Evolutionary conservation across 108 stramenopile species (phyloP).

Genomic region (Epipyxis sp.): DNA sequence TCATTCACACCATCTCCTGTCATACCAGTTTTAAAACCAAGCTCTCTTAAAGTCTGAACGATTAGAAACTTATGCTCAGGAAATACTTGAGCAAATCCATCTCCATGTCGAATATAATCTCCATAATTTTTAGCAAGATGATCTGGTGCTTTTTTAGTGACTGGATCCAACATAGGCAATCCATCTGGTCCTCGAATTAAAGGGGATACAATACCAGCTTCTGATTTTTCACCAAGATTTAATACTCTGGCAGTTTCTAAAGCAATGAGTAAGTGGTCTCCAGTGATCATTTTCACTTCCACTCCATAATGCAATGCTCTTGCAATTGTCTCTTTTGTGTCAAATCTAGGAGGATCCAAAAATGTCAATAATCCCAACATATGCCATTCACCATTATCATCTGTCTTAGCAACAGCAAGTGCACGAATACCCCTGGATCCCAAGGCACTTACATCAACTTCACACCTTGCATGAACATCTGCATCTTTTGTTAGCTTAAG

Average conservation of each 20-base stretch:
- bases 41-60: constrained; percentile 53
- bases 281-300: constrained; percentile 79
- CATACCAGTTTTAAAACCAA: constrained; percentile 54
- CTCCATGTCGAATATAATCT: constrained; percentile 28
- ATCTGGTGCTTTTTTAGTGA: constrained; percentile 30
- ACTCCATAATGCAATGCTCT: constrained; percentile 59
- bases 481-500: constrained; percentile 44
- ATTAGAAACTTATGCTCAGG: constrained; percentile 67
- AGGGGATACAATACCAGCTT: constrained; percentile 25
- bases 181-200: constrained; percentile 48
- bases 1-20: constrained; percentile 83
- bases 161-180: constrained; percentile 17
- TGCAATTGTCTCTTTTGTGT: constrained; percentile 67
- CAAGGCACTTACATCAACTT: constrained; percentile 52
- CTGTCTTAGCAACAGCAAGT: constrained; percentile 62
- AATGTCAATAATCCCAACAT: constrained; percentile 70
- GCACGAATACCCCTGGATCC: constrained; percentile 67
- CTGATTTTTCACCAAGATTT: constrained; percentile 56
- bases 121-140: not conserved
- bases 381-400: constrained; percentile 54
- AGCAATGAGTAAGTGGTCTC: constrained; percentile 74
- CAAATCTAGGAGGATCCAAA: constrained; percentile 75
- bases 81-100: constrained; percentile 59
- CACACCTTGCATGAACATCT: not conserved
- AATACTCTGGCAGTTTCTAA: constrained; percentile 62